phyloP scores from a whole-genome alignment of 2,329 filamentous ascomycete species.

The Ambrosiella beaveri region DNA sequence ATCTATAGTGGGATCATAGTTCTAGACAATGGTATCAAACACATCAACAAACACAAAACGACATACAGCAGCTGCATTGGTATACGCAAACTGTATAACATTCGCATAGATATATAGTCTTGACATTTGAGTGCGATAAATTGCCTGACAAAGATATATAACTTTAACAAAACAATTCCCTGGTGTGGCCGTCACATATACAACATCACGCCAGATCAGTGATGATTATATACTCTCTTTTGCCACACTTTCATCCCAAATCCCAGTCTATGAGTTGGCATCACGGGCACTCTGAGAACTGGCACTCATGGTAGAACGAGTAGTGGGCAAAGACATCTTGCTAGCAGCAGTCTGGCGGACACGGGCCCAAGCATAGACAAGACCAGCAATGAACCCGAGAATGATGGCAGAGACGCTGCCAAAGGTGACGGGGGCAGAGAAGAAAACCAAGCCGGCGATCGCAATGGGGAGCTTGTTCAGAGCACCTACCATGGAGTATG shows the following conservation, averaged over 20 bases:
- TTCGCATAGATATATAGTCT: no score
- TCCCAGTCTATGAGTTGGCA: conserved; percentile 36
- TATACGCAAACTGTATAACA: not conserved
- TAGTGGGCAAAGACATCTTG: conserved; percentile 51
- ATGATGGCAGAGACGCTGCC: conserved; percentile 82
- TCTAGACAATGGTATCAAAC: not conserved
- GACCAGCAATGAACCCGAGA: conserved; percentile 78
- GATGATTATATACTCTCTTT: not conserved
- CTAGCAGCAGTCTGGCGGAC: conserved; percentile 55
- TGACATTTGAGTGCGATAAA: not conserved
- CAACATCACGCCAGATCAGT: not conserved
- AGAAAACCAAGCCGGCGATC: conserved; percentile 82
- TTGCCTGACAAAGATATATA: not conserved
- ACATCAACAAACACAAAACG: not conserved
- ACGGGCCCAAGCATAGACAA: conserved; percentile 80
- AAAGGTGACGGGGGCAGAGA: conserved; percentile 81
- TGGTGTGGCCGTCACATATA: not conserved
- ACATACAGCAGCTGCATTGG: not conserved
- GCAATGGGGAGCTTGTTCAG: conserved; percentile 97
- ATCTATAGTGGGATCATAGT: conserved; percentile 1
- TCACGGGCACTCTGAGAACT: conserved; percentile 85
- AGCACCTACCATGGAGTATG: conserved; percentile 96
- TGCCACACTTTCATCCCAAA: not conserved
- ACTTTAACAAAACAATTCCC: no score
- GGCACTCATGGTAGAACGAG: conserved; percentile 57